Percentiles rank a stretch among this genome's conserved stretches.
Conservation (phyloP, 2,329 filamentous ascomycete species). For the Colletotrichum tanaceti region DNA sequence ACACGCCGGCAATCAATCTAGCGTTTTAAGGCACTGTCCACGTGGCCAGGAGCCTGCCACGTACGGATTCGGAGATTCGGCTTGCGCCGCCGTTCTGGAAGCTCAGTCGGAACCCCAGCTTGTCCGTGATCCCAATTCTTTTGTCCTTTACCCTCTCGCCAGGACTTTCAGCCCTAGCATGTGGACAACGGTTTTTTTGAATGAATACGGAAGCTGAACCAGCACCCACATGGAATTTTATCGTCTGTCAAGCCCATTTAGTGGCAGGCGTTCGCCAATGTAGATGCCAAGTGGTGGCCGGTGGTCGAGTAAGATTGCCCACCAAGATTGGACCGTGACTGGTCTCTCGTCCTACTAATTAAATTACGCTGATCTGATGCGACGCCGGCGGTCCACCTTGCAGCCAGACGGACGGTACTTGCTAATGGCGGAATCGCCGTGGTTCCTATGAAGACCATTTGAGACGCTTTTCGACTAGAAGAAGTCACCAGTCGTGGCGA, state of each 20-base stretch:
- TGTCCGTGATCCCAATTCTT: too few species aligned
- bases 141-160: background rate
- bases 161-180: background rate
- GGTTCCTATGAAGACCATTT: background rate
- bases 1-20: background rate
- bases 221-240: background rate
- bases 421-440: too few species aligned
- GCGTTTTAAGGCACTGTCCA: slow-evolving; percentile 16
- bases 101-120: slow-evolving; percentile 27
- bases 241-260: background rate
- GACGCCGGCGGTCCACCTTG: slow-evolving; percentile 10
- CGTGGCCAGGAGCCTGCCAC: background rate
- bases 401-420: background rate
- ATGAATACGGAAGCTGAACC: background rate
- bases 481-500: background rate
- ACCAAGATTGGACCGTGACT: slow-evolving; percentile 26
- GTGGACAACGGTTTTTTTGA: background rate
- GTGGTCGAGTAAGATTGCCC: slow-evolving; percentile 22
- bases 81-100: slow-evolving; percentile 21
- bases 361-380: slow-evolving; percentile 14
- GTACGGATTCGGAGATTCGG: background rate
- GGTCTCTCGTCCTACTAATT: slow-evolving; percentile 21
- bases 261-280: slow-evolving; percentile 24
- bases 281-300: too few species aligned
- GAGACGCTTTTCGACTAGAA: background rate